These are phyloP conservation scores for Fomitopsis schrenkii DNA, from an alignment of 1,284 basidiomycete species.

Conservation along the genomic window DNA sequence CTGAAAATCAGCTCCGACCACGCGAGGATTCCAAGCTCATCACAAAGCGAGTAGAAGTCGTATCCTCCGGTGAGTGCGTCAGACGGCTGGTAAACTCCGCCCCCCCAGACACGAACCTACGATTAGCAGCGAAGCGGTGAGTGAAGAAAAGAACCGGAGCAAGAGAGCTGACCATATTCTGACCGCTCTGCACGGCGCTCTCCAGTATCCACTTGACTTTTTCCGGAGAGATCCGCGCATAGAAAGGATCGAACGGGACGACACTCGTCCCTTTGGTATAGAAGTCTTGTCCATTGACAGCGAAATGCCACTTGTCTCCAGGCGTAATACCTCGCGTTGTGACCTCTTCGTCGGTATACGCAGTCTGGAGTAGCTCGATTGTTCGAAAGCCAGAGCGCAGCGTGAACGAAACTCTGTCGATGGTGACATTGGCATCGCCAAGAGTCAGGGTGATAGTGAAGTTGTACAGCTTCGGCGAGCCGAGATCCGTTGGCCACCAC, in stretches of 20 bases:
- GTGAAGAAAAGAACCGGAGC: neutral
- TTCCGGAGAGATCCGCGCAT: slow-evolving; percentile 45
- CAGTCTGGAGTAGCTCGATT: slow-evolving; percentile 44
- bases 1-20: slow-evolving; percentile 69
- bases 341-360: slow-evolving; percentile 43
- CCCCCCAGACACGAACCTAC: slow-evolving; percentile 59
- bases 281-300: slow-evolving; percentile 52
- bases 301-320: slow-evolving; percentile 58
- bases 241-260: slow-evolving; percentile 60
- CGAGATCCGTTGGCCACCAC: slow-evolving; percentile 55
- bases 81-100: slow-evolving; percentile 37
- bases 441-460: slow-evolving; percentile 35
- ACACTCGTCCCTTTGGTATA: slow-evolving; percentile 56
- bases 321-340: slow-evolving; percentile 46
- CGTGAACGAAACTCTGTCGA: slow-evolving; percentile 23
- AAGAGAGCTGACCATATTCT: slow-evolving; percentile 42
- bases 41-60: slow-evolving; percentile 55
- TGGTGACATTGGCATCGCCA: neutral
- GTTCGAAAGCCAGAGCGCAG: slow-evolving; percentile 57
- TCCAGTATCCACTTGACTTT: slow-evolving; percentile 53
- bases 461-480: slow-evolving; percentile 50
- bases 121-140: neutral
- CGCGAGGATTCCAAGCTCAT: slow-evolving; percentile 59
- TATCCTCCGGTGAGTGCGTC: slow-evolving; percentile 45
- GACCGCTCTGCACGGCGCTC: slow-evolving; percentile 49